A percentile compares a stretch with the other conserved stretches of the same genome.
These are phyloP conservation scores for Betula pendula DNA, from an alignment of 306 rosid genomes.

Conservation along the genomic window DNA sequence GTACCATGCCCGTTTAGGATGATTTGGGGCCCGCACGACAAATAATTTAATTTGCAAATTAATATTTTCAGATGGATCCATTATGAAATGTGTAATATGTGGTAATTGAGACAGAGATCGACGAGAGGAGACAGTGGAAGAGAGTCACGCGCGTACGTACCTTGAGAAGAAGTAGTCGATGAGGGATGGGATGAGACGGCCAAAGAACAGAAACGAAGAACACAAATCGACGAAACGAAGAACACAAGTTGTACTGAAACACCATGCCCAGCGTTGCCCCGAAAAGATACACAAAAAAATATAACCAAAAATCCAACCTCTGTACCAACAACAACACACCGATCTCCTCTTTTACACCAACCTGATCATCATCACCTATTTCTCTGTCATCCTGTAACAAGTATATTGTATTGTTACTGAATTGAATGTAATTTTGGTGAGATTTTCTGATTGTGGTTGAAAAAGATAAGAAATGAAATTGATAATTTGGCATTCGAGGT, in stretches of 20 bases:
- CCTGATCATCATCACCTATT: constrained; percentile 14
- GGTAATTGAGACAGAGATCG: no score
- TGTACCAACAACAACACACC: constrained; percentile 66
- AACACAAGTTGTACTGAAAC: constrained; percentile 71
- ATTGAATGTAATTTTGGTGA: no score
- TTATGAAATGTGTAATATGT: no score
- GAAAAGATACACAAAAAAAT: constrained; percentile 55
- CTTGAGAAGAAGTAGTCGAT: constrained; percentile 53
- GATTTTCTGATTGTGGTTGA: no score
- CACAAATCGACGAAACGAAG: constrained; percentile 77
- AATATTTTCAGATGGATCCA: no score
- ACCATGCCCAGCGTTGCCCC: constrained; percentile 83
- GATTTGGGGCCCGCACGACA: no score
- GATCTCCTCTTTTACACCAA: constrained; percentile 41
- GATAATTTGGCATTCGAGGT: no score
- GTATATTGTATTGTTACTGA: no score
- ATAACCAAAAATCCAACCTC: constrained; percentile 77
- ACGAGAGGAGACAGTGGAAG: no score
- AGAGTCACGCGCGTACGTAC: constrained; percentile 31
- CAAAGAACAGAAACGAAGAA: constrained; percentile 81
- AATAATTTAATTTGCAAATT: no score
- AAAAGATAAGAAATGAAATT: no score
- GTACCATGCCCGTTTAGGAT: no score
- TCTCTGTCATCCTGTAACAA: background rate
- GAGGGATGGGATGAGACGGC: constrained; percentile 77